These are phyloP conservation scores for Coniochaeta pulveracea DNA, from an alignment of 2,329 filamentous ascomycete species.

Conservation along the genomic window DNA sequence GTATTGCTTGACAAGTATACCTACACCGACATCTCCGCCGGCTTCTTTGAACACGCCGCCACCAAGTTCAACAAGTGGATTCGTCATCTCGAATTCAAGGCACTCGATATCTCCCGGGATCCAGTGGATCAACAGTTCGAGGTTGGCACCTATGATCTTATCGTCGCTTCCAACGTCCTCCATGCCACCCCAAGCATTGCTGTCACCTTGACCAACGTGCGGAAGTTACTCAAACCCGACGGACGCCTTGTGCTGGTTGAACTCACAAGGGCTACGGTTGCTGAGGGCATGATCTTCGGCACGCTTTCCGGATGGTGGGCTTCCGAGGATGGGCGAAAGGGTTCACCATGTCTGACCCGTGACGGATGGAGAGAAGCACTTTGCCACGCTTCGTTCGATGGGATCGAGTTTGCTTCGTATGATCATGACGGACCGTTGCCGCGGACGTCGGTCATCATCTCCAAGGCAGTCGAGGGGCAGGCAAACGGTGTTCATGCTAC, in stretches of 20 bases:
- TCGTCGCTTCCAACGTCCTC: not conserved
- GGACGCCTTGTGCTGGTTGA: not conserved
- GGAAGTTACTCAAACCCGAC: not conserved
- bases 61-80: not conserved
- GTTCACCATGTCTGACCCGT: not conserved
- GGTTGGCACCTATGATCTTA: not conserved
- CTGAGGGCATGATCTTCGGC: conserved; percentile 7
- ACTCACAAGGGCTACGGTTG: not conserved
- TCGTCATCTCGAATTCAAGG: not conserved
- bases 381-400: not conserved
- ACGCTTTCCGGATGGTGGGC: conserved; percentile 19
- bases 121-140: not conserved
- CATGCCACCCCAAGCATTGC: not conserved
- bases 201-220: not conserved
- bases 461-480: not conserved
- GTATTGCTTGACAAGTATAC: not conserved
- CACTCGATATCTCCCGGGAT: not conserved
- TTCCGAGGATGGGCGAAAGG: conserved; percentile 1
- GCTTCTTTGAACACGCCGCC: not conserved
- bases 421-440: not conserved
- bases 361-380: not conserved
- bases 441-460: not conserved
- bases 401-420: not conserved
- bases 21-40: not conserved
- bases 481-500: not conserved